A percentile compares a stretch with the other conserved stretches of the same genome.
phyloP scores from a whole-genome alignment of 805 yeast species.

The Wickerhamiella allomyrinae region DNA sequence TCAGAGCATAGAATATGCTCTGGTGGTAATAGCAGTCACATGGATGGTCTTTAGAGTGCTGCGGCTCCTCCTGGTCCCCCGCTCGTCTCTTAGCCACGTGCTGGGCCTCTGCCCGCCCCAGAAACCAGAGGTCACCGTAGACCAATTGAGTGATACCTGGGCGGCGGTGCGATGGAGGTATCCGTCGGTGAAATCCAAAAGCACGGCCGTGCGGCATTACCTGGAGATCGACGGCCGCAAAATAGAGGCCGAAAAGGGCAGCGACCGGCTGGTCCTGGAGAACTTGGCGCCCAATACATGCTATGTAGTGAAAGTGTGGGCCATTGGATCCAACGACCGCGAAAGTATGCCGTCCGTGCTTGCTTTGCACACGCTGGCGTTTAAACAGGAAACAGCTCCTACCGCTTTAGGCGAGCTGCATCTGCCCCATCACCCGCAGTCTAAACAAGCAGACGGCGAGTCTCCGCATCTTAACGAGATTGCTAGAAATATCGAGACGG shows the following conservation, averaged over 20 bases:
- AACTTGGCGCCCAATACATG: neutral
- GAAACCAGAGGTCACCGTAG: constrained; percentile 9
- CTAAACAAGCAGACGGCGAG: neutral
- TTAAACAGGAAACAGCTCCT: constrained; percentile 1
- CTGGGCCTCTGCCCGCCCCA: constrained; percentile 8
- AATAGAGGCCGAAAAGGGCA: constrained; percentile 2
- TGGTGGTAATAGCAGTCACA: no score
- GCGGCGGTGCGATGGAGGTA: constrained; percentile 11
- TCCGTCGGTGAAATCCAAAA: neutral
- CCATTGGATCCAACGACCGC: neutral
- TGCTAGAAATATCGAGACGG: neutral
- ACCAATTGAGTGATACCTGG: constrained; percentile 10
- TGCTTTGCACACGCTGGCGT: constrained; percentile 1
- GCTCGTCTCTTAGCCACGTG: neutral
- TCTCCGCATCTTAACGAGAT: constrained; percentile 13
- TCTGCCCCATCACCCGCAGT: neutral
- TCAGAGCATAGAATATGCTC: no score
- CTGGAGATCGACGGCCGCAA: neutral
- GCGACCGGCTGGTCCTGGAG: neutral
- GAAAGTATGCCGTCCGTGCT: constrained; percentile 2
- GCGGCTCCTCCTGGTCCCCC: neutral
- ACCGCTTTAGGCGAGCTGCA: neutral
- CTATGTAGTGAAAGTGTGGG: neutral
- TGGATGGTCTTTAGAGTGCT: no score
- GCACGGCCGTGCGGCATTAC: neutral